Evolutionary conservation across 2,329 filamentous ascomycete species (phyloP).

Genomic region (Penicillium glabrum): DNA sequence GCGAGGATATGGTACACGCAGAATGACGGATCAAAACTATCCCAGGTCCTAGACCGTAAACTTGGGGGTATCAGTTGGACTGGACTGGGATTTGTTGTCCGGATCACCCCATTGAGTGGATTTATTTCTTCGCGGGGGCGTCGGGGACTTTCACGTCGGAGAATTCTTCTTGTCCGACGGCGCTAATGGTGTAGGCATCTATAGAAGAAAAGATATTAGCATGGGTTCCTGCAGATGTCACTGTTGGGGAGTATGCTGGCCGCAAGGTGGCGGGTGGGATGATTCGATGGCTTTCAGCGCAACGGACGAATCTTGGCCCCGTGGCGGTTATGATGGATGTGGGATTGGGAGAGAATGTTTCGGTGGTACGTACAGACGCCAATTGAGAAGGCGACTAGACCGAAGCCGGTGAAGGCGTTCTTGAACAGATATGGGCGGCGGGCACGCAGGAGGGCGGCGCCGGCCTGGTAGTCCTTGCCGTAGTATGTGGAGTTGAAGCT

Average conservation of each 20-base stretch:
- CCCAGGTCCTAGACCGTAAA: not conserved
- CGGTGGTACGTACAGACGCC: constrained; percentile 73
- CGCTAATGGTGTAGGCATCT: constrained; percentile 74
- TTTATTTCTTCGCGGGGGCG: constrained; percentile 49
- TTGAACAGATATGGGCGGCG: constrained; percentile 88
- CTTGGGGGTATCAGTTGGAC: not conserved
- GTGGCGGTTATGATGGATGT: too few species aligned
- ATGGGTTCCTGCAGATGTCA: not conserved
- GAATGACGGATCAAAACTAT: not conserved
- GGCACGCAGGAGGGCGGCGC: constrained; percentile 85
- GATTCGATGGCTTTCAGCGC: not conserved
- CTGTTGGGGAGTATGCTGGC: not conserved
- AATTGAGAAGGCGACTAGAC: constrained; percentile 71
- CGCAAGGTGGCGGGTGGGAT: not conserved
- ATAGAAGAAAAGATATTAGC: constrained; percentile 4
- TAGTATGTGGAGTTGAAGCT: constrained; percentile 83
- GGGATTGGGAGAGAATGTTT: not conserved
- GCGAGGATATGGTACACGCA: constrained; percentile 18
- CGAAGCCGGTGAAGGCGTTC: constrained; percentile 80
- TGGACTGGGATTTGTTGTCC: not conserved
- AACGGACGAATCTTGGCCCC: not conserved
- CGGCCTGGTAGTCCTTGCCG: constrained; percentile 80
- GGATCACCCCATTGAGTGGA: not conserved
- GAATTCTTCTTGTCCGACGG: constrained; percentile 95
- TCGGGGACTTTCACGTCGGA: constrained; percentile 91